Conservation (phyloP, 495 filamentous ascomycete genomes). For the Apodospora peruviana region DNA sequence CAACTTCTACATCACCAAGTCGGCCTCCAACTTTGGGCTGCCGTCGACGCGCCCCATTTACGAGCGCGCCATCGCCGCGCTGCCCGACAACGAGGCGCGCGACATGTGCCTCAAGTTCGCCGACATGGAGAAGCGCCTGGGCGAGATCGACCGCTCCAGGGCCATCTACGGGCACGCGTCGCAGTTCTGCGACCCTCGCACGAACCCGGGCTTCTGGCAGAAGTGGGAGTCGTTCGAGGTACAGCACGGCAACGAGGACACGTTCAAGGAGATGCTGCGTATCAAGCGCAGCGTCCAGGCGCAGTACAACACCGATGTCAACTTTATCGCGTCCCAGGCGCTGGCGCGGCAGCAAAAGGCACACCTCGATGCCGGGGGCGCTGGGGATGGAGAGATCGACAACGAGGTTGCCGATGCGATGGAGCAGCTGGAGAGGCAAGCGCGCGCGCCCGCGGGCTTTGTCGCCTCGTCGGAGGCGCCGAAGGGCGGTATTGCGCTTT, state of each 20-base stretch:
- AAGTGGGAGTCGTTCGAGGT: conserved; percentile 98
- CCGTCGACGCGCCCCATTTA: conserved; percentile 96
- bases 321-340: conserved; percentile 95
- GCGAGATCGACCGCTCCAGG: conserved; percentile 92
- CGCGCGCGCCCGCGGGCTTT: conserved; percentile 83
- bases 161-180: conserved; percentile 95
- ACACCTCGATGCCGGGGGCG: conserved; percentile 30
- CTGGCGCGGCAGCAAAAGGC: conserved; percentile 67
- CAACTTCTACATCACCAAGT: conserved; percentile 99
- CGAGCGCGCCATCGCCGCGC: conserved; percentile 83
- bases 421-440: conserved; percentile 84
- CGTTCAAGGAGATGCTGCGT: conserved; percentile 97
- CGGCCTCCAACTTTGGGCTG: conserved; percentile 94
- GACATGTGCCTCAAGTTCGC: conserved; percentile 99
- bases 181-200: conserved; percentile 94
- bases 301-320: conserved; percentile 98
- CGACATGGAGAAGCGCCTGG: conserved; percentile 94
- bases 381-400: conserved; percentile 32
- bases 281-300: conserved; percentile 97
- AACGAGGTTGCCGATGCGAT: conserved; percentile 71
- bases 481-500: conserved; percentile 55
- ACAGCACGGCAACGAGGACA: conserved; percentile 97
- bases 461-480: conserved; percentile 79
- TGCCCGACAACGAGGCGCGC: conserved; percentile 89
- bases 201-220: conserved; percentile 82